A percentile compares a stretch with the other conserved stretches of the same genome.
These are phyloP conservation scores for Diaporthe sp. DNA, from an alignment of 2,329 filamentous ascomycete genomes.

Conservation along the genomic window DNA sequence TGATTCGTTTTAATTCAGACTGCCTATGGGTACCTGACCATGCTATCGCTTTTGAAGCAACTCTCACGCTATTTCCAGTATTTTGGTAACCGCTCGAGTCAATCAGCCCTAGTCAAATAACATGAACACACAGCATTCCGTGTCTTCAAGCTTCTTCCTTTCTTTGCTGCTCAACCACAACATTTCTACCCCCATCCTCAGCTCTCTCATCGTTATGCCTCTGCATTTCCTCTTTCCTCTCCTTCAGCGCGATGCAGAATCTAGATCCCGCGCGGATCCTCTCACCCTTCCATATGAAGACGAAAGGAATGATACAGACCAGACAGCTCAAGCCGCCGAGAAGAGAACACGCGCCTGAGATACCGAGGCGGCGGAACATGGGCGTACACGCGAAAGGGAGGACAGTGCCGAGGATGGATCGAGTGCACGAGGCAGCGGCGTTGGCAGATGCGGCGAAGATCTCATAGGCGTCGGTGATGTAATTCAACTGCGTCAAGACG, in stretches of 20 bases:
- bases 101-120: not conserved
- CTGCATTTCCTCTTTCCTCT: conserved; percentile 62
- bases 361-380: conserved; percentile 62
- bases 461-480: conserved; percentile 76
- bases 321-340: conserved; percentile 63
- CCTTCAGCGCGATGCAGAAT: conserved; percentile 72
- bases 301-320: conserved; percentile 64
- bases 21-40: not conserved
- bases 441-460: conserved; percentile 71
- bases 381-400: conserved; percentile 67
- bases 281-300: conserved; percentile 68
- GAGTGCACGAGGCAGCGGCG: conserved; percentile 62
- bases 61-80: not conserved
- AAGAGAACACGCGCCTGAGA: conserved; percentile 64
- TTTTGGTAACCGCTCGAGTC: not conserved
- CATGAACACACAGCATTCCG: not conserved
- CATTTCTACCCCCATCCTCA: conserved; percentile 45
- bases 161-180: not conserved
- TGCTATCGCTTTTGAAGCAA: not conserved
- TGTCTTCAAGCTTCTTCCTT: conserved; percentile 8
- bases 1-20: not conserved
- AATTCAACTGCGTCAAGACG: conserved; percentile 55
- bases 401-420: conserved; percentile 65
- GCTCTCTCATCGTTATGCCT: no score
- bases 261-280: conserved; percentile 67